Evolutionary conservation across 1,284 basidiomycete genomes (phyloP), one percentile per base, ranked within the genome.

Genomic region (Lignosus rhinocerotis): DNA sequence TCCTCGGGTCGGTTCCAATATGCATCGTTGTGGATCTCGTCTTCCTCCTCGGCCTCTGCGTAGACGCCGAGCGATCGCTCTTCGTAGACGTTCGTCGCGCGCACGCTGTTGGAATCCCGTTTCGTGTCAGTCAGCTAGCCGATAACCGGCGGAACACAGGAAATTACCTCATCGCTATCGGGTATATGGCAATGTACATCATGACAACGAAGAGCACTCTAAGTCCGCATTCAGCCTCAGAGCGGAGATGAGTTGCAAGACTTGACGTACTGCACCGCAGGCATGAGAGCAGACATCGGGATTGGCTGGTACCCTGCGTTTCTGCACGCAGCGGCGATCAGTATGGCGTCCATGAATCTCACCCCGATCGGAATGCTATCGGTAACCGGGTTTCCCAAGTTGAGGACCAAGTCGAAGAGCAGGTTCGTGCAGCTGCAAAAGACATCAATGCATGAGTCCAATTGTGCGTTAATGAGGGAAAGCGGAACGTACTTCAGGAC

Each of bases 1-100:
- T 80, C 82, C 42, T 71, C 66, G 0, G 75, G 64, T n/a, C 42
- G 38, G 31, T 60, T 59, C 64, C 60, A 62, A 21, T 59, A 59
- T 0, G 83, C 80, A 8, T 74, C 72, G 6, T 72, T 71, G 48
- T 62, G 62, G 59, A 67, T 43, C 70, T 85, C 80, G n/a, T 80
- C 79, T 1, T 78, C 76, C 2, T 73, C 71, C 1, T 81, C 76
- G 0, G 81, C 76, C 8, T 82, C 76, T 12, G 78, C 75, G 67
- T 86, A 95, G 36, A 96, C 76, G 1, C 93, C 93, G 12, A 94
- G 78, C 0, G 90, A 91, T 59, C 84, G 86, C 68, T 98, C 95
- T 72, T 99, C 96, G 73, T 98, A 98, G 0, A 98, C 96, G 72
- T 98, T 98, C 19, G 96, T 98, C n/a, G 92, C 87, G n/a, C 96